Base-by-base conservation (phyloP, 2,329 filamentous ascomycete genomes). In the Xylariales sp. region DNA sequence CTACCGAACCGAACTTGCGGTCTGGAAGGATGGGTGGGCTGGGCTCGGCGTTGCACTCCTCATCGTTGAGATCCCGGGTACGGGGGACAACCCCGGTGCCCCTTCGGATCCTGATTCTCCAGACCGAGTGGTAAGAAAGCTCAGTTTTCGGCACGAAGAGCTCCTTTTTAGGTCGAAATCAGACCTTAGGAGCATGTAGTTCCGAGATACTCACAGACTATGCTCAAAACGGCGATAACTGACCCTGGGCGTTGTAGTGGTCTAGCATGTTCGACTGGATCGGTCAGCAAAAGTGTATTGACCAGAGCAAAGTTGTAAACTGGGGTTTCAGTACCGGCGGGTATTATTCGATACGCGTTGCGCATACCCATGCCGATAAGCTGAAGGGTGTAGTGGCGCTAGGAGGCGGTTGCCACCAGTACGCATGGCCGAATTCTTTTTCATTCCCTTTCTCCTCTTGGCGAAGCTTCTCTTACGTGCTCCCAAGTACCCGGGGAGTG, bases 261-360 rank as follows among this genome's bases (percentile, higher is more conserved):
- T 81, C 76, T 3, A 85, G 81, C 62, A 73, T 89, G 36, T 81
- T 89, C 50, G 84, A 86, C 71, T 89, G 85, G 85, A 73, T 88
- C 14, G 82, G 79, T 32, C 68, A 74, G 46, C 84, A 86, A 69
- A 69, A 79, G 0, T 78, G 73, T 7, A 82, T 89, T 49, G 84
- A 88, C 68, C 81, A 79, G 63, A 76, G 76, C 36, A 83, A 82
- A 57, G 73, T 86, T 6, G 81, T 83, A 0, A 80, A 86, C 34
- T 89, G 87, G 86, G 86, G 83, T 0, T 87, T 88, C 73, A 84
- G 81, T 63, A 89, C 87, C 0, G 87, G 87, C 16, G 87, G 87
- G 0, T 89, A 86, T 76, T 88, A 89, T 72, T 82, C 85, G 1
- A 85, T 89, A 9, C 80, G 87, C 16, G 73, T 86, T 2, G 87